Conservation (phyloP, 345 rosid genomes). For the Citrus hindsii region DNA sequence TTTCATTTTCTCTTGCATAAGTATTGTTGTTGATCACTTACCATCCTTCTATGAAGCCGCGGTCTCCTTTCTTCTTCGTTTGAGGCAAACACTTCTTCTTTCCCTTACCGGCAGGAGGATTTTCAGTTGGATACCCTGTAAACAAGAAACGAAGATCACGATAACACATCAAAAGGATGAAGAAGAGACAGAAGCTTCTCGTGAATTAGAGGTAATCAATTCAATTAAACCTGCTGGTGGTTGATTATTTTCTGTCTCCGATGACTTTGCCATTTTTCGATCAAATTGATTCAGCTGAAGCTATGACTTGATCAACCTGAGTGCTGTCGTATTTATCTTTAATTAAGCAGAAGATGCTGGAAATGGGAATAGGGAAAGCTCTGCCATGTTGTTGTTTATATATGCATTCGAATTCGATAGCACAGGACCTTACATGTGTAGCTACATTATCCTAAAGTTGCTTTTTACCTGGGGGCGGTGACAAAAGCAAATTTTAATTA, state of each 20-base stretch:
- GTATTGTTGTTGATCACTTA: conserved; percentile 12
- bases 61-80: conserved; percentile 48
- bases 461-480: neutral
- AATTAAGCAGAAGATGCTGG: neutral
- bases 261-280: conserved; percentile 19
- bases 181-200: neutral
- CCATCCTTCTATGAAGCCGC: conserved; percentile 66
- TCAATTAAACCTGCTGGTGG: conserved; percentile 27
- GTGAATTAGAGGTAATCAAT: neutral
- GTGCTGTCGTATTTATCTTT: neutral
- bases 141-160: conserved; percentile 6
- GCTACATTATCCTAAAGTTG: neutral
- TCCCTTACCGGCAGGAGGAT: conserved; percentile 20
- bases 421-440: neutral
- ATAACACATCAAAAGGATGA: neutral
- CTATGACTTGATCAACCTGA: neutral
- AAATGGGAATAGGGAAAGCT: neutral
- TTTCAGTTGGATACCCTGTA: conserved; percentile 39
- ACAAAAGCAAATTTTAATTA: neutral
- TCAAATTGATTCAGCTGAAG: neutral
- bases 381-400: neutral
- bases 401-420: neutral
- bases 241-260: conserved; percentile 15
- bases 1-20: no score
- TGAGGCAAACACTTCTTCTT: conserved; percentile 28